Percentiles rank a stretch among this genome's conserved stretches.
phyloP scores from a whole-genome alignment of 2,329 filamentous ascomycete species.

The Dothistroma septosporum region DNA sequence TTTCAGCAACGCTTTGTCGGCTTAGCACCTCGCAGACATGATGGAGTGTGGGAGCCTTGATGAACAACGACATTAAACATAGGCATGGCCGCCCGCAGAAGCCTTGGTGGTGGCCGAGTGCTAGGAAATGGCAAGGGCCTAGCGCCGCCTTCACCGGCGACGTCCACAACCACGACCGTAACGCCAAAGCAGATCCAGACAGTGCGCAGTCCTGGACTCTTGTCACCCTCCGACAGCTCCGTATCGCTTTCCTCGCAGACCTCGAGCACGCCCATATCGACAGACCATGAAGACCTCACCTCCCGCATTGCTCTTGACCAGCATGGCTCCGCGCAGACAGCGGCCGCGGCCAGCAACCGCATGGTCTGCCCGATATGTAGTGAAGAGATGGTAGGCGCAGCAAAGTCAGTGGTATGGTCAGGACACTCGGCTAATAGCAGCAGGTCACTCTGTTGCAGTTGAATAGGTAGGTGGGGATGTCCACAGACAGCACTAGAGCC shows the following conservation, averaged over 20 bases:
- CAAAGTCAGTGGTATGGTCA: background rate
- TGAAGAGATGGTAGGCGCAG: constrained; percentile 78
- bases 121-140: constrained; percentile 82
- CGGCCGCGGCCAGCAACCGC: constrained; percentile 57
- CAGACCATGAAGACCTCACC: constrained; percentile 70
- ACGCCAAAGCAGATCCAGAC: constrained; percentile 41
- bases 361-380: constrained; percentile 96
- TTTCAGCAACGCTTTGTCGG: background rate
- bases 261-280: constrained; percentile 67
- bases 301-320: constrained; percentile 72
- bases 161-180: constrained; percentile 16
- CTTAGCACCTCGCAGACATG: background rate
- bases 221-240: constrained; percentile 67
- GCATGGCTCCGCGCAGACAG: constrained; percentile 52
- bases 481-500: constrained; percentile 9
- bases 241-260: constrained; percentile 72
- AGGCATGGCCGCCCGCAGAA: constrained; percentile 75
- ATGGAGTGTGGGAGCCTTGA: constrained; percentile 1
- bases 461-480: constrained; percentile 58
- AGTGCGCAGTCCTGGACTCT: constrained; percentile 37
- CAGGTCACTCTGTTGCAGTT: constrained; percentile 88
- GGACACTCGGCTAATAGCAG: constrained; percentile 25
- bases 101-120: constrained; percentile 83
- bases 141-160: constrained; percentile 61
- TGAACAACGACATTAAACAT: background rate